Evolutionary conservation across 106 monocot species (phyloP), one percentile per base, ranked within the genome.

Genomic region (Phalaenopsis equestris): DNA sequence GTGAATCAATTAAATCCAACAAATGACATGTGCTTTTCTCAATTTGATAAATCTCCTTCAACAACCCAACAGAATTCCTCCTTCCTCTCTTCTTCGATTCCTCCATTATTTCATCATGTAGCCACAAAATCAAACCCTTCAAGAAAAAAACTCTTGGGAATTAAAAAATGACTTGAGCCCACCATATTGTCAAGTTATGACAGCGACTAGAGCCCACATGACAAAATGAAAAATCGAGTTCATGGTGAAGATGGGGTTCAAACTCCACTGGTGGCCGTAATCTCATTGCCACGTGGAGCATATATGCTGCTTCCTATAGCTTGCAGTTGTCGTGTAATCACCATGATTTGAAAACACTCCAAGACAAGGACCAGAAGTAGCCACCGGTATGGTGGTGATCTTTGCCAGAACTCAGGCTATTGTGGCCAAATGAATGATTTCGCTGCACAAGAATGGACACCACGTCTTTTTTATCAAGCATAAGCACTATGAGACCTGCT

Each of bases 371-470:
- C 2, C 83, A 72, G 74, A 78, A 73, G 67, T 90, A 83, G 64
- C 80, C 84, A 8, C 65, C 49, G 79, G 56, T 73, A 68, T 78
- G 78, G 76, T 58, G 76, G 12, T 70, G 42, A 21, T 75, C 74
- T 19, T 38, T 64, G 77, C 55, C 37, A 17, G 77, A 49, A 16
- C 18, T 42, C 43, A n/a, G 41, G 55, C 38, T 45, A 56, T 14
- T 74, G 55, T 89, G 85, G 41, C 89, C 86, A 68, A 98, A 98
- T 6, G 97, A 98, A 15, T 92, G 89, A 85, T 92, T 92, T 23
- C 94, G 82, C 11, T 83, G 86, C 19, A 80, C 67, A 47, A 84
- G 38, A 55, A 90, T 74, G 45, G 84, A 42, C n/a, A 45, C 84
- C 21, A 90, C 57, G 38, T 55, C 74, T 48, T 84, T 65, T 17